Evolutionary conservation across 2,329 filamentous ascomycete genomes (phyloP).

Genomic region (Fonsecaea pugnacius): DNA sequence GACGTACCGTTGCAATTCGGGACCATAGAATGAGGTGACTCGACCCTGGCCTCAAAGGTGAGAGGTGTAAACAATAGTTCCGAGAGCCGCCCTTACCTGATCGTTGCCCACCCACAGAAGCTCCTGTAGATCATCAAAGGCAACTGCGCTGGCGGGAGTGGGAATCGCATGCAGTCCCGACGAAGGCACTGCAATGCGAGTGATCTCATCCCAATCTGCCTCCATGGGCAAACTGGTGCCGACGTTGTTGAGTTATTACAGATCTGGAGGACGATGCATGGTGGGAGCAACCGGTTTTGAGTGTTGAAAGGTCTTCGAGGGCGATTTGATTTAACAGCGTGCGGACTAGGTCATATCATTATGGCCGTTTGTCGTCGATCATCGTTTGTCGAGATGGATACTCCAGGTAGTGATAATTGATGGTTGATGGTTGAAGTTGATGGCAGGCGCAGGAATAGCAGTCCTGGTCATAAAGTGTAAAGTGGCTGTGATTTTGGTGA

Average conservation of each 20-base stretch:
- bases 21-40: constrained; percentile 84
- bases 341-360: background rate
- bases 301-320: background rate
- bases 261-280: constrained; percentile 29
- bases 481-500: background rate
- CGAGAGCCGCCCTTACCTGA: constrained; percentile 66
- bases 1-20: constrained; percentile 84
- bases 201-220: constrained; percentile 66
- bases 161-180: constrained; percentile 71
- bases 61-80: background rate
- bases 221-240: constrained; percentile 44
- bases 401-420: background rate
- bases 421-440: background rate
- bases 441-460: background rate
- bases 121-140: constrained; percentile 88
- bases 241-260: constrained; percentile 9
- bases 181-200: constrained; percentile 79
- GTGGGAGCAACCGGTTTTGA: background rate
- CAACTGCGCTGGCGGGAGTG: constrained; percentile 75
- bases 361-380: background rate
- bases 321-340: background rate
- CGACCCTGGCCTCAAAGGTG: constrained; percentile 66
- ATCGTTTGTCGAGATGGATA: background rate
- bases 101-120: constrained; percentile 92
- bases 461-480: background rate